These are phyloP conservation scores for Lachnellula subtilissima DNA, from an alignment of 2,329 filamentous ascomycete species.

Conservation along the genomic window DNA sequence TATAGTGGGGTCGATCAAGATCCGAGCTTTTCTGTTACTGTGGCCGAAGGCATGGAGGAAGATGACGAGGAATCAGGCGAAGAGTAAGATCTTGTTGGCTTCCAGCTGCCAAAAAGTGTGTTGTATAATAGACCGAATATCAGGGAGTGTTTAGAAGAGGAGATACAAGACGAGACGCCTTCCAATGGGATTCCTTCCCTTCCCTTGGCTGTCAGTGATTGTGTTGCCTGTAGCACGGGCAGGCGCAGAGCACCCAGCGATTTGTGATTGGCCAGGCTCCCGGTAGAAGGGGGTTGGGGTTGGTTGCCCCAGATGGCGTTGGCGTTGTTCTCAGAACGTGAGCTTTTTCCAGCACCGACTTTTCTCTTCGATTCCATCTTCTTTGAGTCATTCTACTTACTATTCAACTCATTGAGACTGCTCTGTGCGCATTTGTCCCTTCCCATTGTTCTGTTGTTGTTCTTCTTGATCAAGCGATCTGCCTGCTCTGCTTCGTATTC, in stretches of 20 bases:
- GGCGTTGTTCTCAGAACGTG: slow-evolving; percentile 23
- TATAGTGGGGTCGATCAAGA: slow-evolving; percentile 98
- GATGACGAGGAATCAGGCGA: slow-evolving; percentile 75
- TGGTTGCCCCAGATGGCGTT: slow-evolving; percentile 4
- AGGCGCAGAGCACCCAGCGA: slow-evolving; percentile 13
- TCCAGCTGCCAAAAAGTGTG: slow-evolving; percentile 16
- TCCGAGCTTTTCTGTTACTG: slow-evolving; percentile 77
- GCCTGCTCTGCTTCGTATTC: neutral
- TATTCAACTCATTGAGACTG: neutral
- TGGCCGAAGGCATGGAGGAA: slow-evolving; percentile 90
- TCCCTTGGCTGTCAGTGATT: slow-evolving; percentile 26
- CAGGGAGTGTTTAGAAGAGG: slow-evolving; percentile 25
- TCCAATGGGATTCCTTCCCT: slow-evolving; percentile 18
- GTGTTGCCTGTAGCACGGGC: slow-evolving; percentile 24
- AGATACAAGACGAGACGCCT: slow-evolving; percentile 12
- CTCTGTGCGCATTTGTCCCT: too few species aligned
- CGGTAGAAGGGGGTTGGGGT: slow-evolving; percentile 10
- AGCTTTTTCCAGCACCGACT: neutral
- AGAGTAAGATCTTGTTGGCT: slow-evolving; percentile 20
- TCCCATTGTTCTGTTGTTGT: too few species aligned
- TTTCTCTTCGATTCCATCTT: neutral
- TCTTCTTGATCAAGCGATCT: neutral
- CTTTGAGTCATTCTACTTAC: slow-evolving; percentile 3
- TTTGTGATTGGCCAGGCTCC: slow-evolving; percentile 17
- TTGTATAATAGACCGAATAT: slow-evolving; percentile 32